Evolutionary conservation across 805 yeast genomes (phyloP), one percentile per base, ranked within the genome.

Genomic region (Wickerhamomyces pijperi): DNA sequence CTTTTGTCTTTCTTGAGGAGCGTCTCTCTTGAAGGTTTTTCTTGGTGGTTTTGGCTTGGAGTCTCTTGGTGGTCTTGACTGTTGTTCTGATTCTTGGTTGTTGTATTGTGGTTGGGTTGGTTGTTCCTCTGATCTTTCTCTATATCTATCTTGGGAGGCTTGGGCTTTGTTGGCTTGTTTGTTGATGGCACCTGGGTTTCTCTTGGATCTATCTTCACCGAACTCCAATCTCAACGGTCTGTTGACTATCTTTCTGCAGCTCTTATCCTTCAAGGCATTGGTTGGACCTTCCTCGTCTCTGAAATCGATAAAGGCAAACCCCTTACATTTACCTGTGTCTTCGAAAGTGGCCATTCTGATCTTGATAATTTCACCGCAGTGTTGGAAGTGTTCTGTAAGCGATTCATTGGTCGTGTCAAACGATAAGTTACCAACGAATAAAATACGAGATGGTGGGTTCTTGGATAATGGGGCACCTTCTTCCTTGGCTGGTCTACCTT

Each of bases 301-400:
- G 63, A 88, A 90, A 59, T 90, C 97, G 28, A 90, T 65, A 54
- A 92, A 90, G 1, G 95, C 87, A 65, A 90, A 90, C 2, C 97
- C 97, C 60, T 92, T 92, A 67, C 97, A 90, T 56, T 88, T 90
- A 1, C 97, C 97, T 37, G 82, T 66, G 56, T 90, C 98, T 61
- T 92, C 87, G 61, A 90, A 90, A n/a, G 98, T 88, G 3, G 97
- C 97, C 94, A 88, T 90, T 59, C 98, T 74, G 39, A 90, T 75
- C 47, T 75, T 75, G 21, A 68, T 62, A 42, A 94, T 90, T 46
- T 82, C 87, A 32, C 97, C 97, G 62, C 95, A 87, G 52, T 82
- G 90, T 59, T 82, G 81, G 67, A 90, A 90, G 46, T 84, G 95
- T 49, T 76, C 81, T 46, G 76, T 78, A 34, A 90, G 64, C 45